These are phyloP conservation scores for Haematococcus lacustris DNA, from an alignment of 139 green algal species.

Conservation along the genomic window DNA sequence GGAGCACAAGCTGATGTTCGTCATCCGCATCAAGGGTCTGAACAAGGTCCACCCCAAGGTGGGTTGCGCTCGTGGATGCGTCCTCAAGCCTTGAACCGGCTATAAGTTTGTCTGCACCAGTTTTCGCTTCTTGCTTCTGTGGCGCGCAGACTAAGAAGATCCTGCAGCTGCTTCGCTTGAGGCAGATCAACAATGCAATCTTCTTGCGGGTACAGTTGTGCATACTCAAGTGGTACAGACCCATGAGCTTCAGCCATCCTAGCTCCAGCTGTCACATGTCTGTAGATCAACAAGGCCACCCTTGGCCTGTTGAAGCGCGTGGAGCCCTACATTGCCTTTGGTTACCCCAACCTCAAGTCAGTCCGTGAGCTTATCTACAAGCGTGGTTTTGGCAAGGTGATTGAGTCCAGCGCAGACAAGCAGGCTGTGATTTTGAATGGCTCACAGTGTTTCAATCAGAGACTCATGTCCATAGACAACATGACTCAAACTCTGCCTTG, in stretches of 20 bases:
- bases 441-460: not conserved
- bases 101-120: too few relatives aligned
- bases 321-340: slow-evolving; percentile 96
- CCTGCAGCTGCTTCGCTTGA: slow-evolving; percentile 93
- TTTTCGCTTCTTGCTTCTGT: not conserved
- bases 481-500: too few relatives aligned
- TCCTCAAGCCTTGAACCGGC: too few relatives aligned
- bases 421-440: not conserved
- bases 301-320: slow-evolving; percentile 92
- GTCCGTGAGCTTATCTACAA: slow-evolving; percentile 99
- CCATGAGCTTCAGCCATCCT: too few relatives aligned
- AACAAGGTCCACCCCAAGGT: slow-evolving; percentile 95
- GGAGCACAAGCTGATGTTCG: slow-evolving; percentile 93
- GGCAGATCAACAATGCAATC: slow-evolving; percentile 97
- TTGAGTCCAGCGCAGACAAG: not conserved
- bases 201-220: slow-evolving; percentile 92
- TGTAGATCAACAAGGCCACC: slow-evolving; percentile 98
- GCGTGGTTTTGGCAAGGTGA: slow-evolving; percentile 93
- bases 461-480: not conserved
- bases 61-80: too few relatives aligned
- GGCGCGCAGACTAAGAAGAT: slow-evolving; percentile 96
- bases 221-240: too few relatives aligned
- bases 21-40: slow-evolving; percentile 92
- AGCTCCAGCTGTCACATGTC: too few relatives aligned
- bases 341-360: slow-evolving; percentile 97